Percentiles rank a stretch among this genome's conserved stretches.
Evolutionary conservation across 768 basidiomycete species (phyloP).

Genomic region (Nidularia pulvinata): DNA sequence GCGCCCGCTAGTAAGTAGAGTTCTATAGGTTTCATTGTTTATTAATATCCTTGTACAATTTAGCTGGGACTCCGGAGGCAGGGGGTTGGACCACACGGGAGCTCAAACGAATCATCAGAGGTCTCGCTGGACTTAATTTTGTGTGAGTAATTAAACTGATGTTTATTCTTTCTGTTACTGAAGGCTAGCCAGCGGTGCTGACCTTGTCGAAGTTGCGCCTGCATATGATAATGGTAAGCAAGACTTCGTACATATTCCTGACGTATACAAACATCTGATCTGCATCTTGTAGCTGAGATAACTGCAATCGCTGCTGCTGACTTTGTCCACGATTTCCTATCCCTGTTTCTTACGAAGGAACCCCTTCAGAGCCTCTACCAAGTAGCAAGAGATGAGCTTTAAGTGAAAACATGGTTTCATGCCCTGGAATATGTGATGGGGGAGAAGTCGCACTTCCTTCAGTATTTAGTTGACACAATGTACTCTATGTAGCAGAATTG

Average conservation of each 20-base stretch:
- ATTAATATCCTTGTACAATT: constrained; percentile 1
- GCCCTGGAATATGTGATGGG: neutral
- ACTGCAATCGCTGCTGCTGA: constrained; percentile 71
- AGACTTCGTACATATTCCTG: neutral
- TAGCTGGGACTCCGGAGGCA: constrained; percentile 83
- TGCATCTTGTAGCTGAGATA: constrained; percentile 49
- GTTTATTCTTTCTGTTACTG: neutral
- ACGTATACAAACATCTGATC: constrained; percentile 1
- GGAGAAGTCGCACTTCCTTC: neutral
- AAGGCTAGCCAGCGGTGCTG: constrained; percentile 51
- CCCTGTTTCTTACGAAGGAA: constrained; percentile 48
- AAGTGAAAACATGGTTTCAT: neutral
- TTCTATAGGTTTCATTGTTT: neutral
- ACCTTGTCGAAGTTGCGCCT: constrained; percentile 75
- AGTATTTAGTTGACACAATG: neutral
- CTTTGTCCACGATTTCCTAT: constrained; percentile 68
- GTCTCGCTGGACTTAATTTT: constrained; percentile 77
- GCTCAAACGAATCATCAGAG: constrained; percentile 78
- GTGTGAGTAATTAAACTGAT: constrained; percentile 46
- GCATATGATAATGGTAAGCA: constrained; percentile 67
- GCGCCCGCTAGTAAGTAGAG: constrained; percentile 71
- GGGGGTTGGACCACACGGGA: constrained; percentile 88
- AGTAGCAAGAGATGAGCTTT: constrained; percentile 9
- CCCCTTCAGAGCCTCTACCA: constrained; percentile 19
- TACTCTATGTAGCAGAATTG: neutral